Percentiles rank a stretch among this genome's conserved stretches.
Evolutionary conservation across 2,329 filamentous ascomycete species (phyloP).

Genomic region (Colletotrichum sp.): DNA sequence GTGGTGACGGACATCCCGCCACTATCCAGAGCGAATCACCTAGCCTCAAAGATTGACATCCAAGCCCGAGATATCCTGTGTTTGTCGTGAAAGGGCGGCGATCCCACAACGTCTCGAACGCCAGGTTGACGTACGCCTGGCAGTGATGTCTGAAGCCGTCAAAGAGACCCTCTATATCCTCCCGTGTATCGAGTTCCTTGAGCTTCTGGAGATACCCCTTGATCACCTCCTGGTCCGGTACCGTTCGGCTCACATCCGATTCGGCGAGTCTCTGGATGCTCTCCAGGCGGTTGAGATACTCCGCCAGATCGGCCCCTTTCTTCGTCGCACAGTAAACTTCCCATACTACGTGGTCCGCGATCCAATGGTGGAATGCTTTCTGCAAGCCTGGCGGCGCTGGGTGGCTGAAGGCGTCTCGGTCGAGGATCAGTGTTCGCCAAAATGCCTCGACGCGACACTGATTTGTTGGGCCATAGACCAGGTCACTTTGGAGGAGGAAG

Average conservation of each 20-base stretch:
- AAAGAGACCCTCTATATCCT: neutral
- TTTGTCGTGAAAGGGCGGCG: neutral
- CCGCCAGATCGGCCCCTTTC: neutral
- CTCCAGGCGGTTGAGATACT: neutral
- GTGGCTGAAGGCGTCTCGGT: constrained; percentile 18
- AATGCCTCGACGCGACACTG: constrained; percentile 30
- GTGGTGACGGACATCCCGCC: constrained; percentile 7
- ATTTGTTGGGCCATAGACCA: constrained; percentile 20
- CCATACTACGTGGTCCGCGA: constrained; percentile 4
- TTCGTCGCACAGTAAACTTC: neutral
- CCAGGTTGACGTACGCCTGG: constrained; percentile 5
- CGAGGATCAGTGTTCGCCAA: constrained; percentile 30
- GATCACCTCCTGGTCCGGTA: neutral
- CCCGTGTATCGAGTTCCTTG: neutral
- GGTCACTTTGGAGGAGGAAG: constrained; percentile 23
- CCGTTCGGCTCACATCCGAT: neutral
- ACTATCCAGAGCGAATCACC: constrained; percentile 5
- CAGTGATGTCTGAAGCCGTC: neutral
- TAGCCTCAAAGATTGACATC: neutral
- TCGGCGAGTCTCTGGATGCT: neutral
- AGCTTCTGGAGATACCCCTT: neutral
- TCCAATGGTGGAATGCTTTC: constrained; percentile 8
- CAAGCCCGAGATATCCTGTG: constrained; percentile 1
- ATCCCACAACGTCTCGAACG: constrained; percentile 12
- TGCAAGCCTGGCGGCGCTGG: neutral